These are phyloP conservation scores for Malania oleifera DNA, from an alignment of 164 flowering plant genomes.

Conservation along the genomic window DNA sequence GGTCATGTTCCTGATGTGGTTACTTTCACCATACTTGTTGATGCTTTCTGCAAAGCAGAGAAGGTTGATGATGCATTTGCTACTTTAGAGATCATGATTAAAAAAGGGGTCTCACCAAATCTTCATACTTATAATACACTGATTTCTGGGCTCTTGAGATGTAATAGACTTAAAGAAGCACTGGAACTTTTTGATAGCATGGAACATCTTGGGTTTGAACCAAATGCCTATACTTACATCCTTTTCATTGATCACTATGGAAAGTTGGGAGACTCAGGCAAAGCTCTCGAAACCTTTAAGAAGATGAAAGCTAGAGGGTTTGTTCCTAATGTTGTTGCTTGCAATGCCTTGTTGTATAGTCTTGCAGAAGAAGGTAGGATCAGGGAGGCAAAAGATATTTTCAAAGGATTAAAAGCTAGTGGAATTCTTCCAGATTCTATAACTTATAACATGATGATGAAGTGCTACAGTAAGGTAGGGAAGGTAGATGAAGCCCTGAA, in stretches of 20 bases:
- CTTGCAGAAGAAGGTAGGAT: constrained; percentile 69
- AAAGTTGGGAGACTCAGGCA: constrained; percentile 56
- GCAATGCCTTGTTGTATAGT: constrained; percentile 71
- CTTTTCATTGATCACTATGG: constrained; percentile 89
- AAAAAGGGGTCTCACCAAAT: constrained; percentile 62
- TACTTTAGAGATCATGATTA: constrained; percentile 52
- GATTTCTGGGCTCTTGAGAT: constrained; percentile 69
- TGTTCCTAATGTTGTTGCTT: constrained; percentile 75
- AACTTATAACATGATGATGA: constrained; percentile 94
- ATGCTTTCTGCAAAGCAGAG: constrained; percentile 72
- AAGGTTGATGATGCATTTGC: constrained; percentile 67
- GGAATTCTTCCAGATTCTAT: constrained; percentile 81
- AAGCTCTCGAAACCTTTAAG: constrained; percentile 73
- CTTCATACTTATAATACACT: constrained; percentile 76
- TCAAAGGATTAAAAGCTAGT: constrained; percentile 44
- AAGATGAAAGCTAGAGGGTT: constrained; percentile 73
- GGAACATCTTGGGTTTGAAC: constrained; percentile 51
- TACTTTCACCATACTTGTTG: constrained; percentile 62
- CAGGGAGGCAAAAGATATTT: constrained; percentile 56
- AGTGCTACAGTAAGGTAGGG: constrained; percentile 71
- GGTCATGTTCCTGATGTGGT: constrained; percentile 83
- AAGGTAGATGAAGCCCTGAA: constrained; percentile 70
- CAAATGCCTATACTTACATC: constrained; percentile 64
- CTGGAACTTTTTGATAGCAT: constrained; percentile 41
- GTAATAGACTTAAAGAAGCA: constrained; percentile 54